A percentile compares a stretch with the other conserved stretches of the same genome.
Evolutionary conservation across 306 rosid genomes (phyloP).

Genomic region (Biancaea sappan): DNA sequence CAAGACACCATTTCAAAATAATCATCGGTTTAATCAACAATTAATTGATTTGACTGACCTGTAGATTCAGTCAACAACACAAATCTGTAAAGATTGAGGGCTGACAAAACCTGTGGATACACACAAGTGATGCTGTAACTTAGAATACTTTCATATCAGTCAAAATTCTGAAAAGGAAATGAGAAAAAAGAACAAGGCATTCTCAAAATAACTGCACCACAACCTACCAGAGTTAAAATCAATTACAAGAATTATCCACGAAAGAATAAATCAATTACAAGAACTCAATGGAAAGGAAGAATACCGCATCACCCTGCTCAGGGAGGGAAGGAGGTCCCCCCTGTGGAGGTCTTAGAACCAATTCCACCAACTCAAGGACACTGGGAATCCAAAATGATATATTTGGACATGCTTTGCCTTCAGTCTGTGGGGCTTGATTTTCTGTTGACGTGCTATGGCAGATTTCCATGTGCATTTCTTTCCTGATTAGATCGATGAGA

Average conservation of each 20-base stretch:
- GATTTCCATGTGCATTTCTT: constrained; percentile 64
- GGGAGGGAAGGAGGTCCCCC: constrained; percentile 96
- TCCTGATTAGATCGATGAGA: constrained; percentile 68
- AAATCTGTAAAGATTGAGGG: constrained; percentile 86
- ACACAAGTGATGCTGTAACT: neutral
- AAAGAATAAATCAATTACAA: neutral
- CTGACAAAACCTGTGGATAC: constrained; percentile 69
- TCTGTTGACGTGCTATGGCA: constrained; percentile 40
- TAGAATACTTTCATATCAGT: neutral
- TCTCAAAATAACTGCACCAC: constrained; percentile 25
- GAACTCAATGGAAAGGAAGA: constrained; percentile 28
- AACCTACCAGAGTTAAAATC: constrained; percentile 7
- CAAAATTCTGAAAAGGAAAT: constrained; percentile 21
- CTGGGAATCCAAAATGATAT: constrained; percentile 58
- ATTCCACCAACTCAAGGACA: constrained; percentile 72
- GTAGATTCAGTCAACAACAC: constrained; percentile 74
- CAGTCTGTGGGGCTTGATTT: constrained; percentile 30
- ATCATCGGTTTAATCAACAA: neutral
- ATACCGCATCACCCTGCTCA: constrained; percentile 83
- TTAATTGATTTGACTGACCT: constrained; percentile 49
- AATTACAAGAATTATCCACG: neutral
- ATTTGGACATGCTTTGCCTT: constrained; percentile 19
- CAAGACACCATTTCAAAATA: neutral
- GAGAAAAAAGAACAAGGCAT: constrained; percentile 3
- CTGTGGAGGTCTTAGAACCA: constrained; percentile 67